phyloP scores from a whole-genome alignment of 495 filamentous ascomycete species.

The Oidiodendron maius region DNA sequence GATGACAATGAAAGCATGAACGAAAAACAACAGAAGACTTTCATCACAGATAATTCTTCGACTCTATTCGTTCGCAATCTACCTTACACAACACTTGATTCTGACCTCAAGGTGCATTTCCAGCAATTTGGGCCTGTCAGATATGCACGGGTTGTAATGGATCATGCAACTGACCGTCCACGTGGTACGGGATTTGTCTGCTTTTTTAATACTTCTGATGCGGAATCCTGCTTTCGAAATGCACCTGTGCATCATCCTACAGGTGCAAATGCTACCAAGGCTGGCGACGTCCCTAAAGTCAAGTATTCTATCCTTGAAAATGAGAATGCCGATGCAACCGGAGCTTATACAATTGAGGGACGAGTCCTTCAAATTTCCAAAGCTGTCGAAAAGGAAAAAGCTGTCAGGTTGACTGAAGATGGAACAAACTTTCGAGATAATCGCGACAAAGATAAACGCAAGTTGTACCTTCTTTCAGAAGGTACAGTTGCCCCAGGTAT shows the following conservation, averaged over 20 bases:
- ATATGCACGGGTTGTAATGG: conserved; percentile 85
- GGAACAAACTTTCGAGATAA: conserved; percentile 56
- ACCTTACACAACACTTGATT: conserved; percentile 78
- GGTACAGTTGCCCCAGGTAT: conserved; percentile 70
- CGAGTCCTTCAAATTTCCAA: conserved; percentile 77
- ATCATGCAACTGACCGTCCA: conserved; percentile 74
- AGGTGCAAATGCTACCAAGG: conserved; percentile 32
- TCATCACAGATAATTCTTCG: conserved; percentile 50
- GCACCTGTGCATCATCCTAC: conserved; percentile 50
- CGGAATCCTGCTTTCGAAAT: conserved; percentile 60
- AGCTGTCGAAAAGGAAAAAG: conserved; percentile 77
- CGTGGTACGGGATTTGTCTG: conserved; percentile 93
- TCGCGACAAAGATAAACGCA: conserved; percentile 84
- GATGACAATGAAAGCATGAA: conserved; percentile 28
- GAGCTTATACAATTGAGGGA: conserved; percentile 83
- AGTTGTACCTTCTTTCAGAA: conserved; percentile 82
- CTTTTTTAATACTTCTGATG: conserved; percentile 75
- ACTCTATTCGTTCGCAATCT: conserved; percentile 94
- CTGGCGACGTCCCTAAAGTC: conserved; percentile 28
- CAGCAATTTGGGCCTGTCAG: conserved; percentile 72
- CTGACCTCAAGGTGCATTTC: conserved; percentile 77
- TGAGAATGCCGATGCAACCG: conserved; percentile 66
- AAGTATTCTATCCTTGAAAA: conserved; percentile 81
- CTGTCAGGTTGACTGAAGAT: conserved; percentile 64
- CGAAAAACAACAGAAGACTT: conserved; percentile 25